Base-by-base conservation (phyloP, 352 stramenopile species). In the Globisporangium cystogenes region DNA sequence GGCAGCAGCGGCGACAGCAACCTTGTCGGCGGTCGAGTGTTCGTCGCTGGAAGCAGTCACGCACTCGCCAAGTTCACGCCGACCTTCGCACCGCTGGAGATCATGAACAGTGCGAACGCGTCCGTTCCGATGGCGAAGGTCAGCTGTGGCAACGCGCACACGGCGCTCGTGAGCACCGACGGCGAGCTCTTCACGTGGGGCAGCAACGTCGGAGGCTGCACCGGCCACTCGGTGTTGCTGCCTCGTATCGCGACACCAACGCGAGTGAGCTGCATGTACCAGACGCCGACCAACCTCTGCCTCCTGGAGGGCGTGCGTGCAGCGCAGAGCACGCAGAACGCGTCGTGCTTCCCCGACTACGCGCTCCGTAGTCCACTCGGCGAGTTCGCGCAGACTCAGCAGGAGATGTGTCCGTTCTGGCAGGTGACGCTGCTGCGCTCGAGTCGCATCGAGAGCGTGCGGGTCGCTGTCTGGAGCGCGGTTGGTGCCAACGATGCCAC, bases 331-430 rank as follows among this genome's bases (percentile, higher is more conserved):
- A 88, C 61, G 23, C 77, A 90, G 39, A 90, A 86, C 31, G 74
- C 75, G 0, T 75, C 64, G 27, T 81, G 70, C 55, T 24, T 64
- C 1, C 64, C 79, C 0, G 64, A 77, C 11, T 70, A 72, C 48
- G 82, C 82, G 1, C 41, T 93, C 0, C 4, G 50, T 57, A 57
- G 1, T 39, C 33, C 29, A 40, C 39, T 48, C 33, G 23, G 51
- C 48, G 21, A 56, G 6, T 83, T 74, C 31, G 51, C 73, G 0
- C 76, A 93, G 52, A 88, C 82, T 0, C 79, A 90, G 62, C 77
- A 87, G 39, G 82, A 93, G 48, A 48, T 74, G 24, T 90, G 75
- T 70, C 82, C 82, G 6, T 93, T 93, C 48, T 93, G 82, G 82
- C 71, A 93, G 36, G 65, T 81, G 3, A 48, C 55, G 15, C 41